phyloP scores from a whole-genome alignment of 305 asterid genomes.

The Fraxinus latifolia region DNA sequence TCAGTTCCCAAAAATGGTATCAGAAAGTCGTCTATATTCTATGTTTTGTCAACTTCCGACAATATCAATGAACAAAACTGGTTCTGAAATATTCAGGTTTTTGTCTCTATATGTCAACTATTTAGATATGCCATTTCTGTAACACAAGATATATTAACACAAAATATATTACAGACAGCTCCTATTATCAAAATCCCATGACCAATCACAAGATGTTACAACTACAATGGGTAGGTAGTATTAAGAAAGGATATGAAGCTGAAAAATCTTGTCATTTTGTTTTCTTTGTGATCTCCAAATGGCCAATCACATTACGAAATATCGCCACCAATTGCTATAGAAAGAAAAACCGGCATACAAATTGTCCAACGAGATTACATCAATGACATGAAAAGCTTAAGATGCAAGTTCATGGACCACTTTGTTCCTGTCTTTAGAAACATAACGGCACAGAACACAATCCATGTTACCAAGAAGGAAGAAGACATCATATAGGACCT shows the following conservation, averaged over 20 bases:
- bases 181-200: neutral
- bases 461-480: neutral
- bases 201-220: neutral
- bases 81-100: conserved; percentile 22
- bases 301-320: neutral
- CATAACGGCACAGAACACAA: neutral
- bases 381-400: neutral
- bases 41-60: conserved; percentile 27
- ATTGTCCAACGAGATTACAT: neutral
- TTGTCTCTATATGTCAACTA: conserved; percentile 24
- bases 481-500: neutral
- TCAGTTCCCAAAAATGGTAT: conserved; percentile 25
- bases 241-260: neutral
- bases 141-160: neutral
- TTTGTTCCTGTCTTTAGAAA: neutral
- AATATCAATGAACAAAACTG: conserved; percentile 4
- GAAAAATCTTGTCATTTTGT: neutral
- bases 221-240: neutral
- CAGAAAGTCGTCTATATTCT: conserved; percentile 16
- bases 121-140: neutral
- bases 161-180: neutral
- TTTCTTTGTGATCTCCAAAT: neutral
- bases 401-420: neutral
- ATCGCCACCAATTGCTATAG: neutral
- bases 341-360: neutral